These are phyloP conservation scores for Picocystis sp. DNA, from an alignment of 163 green algal genomes.

Conservation along the genomic window DNA sequence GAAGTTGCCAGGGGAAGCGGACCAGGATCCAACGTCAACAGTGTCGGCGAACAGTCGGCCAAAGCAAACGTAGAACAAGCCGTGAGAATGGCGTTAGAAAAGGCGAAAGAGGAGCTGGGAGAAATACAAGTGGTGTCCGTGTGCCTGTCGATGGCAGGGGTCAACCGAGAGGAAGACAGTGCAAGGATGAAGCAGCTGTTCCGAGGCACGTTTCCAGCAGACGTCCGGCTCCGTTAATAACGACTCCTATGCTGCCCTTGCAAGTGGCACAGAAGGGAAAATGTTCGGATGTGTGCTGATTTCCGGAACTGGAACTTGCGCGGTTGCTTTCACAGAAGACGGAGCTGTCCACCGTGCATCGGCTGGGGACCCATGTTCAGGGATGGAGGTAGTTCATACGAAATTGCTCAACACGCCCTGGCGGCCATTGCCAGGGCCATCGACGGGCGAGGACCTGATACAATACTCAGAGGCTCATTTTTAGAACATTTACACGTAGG, in stretches of 20 bases:
- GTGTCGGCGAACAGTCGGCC: no score
- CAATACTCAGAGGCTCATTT: constrained; percentile 9
- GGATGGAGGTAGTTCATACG: constrained; percentile 14
- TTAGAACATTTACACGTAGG: constrained; percentile 9
- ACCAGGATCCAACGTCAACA: no score
- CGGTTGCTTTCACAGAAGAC: constrained; percentile 1
- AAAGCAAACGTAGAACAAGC: no score
- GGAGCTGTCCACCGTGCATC: constrained; percentile 1
- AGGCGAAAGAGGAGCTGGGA: no score
- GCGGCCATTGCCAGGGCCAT: constrained; percentile 8
- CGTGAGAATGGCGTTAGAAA: no score
- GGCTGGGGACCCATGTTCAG: constrained; percentile 13
- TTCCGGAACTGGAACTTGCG: constrained; percentile 15
- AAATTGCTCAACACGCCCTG: constrained; percentile 10
- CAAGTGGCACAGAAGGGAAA: constrained; percentile 12
- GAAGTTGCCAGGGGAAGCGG: no score
- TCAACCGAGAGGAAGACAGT: no score
- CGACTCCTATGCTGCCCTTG: constrained; percentile 17
- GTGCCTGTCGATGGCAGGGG: no score
- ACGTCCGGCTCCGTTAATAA: constrained; percentile 5
- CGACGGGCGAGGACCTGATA: constrained; percentile 13
- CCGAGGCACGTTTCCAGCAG: no score
- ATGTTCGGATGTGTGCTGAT: constrained; percentile 16
- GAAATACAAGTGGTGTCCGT: no score
- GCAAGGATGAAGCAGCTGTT: no score